A percentile compares a stretch with the other conserved stretches of the same genome.
Conservation (phyloP, 768 basidiomycete species). For the Leucosporidium scottii region DNA sequence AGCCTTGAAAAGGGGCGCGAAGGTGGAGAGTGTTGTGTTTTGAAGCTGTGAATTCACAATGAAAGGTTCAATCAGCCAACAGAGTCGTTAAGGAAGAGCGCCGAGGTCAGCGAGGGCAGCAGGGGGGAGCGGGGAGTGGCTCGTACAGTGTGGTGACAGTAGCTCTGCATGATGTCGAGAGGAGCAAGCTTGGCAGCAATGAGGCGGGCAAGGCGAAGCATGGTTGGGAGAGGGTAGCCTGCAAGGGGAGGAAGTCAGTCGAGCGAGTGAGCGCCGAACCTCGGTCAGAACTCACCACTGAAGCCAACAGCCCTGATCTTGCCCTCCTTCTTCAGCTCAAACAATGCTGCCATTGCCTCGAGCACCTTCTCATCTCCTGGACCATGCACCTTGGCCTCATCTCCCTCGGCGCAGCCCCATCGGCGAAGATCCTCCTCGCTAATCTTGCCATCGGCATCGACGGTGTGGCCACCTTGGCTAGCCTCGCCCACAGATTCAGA, state of each 20-base stretch:
- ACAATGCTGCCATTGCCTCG: constrained; percentile 59
- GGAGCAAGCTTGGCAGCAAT: constrained; percentile 59
- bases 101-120: no score
- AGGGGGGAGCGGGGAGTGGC: not conserved
- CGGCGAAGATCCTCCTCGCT: constrained; percentile 48
- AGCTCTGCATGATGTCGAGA: constrained; percentile 70
- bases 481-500: constrained; percentile 24
- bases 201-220: constrained; percentile 73
- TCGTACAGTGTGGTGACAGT: constrained; percentile 59
- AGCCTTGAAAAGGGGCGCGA: constrained; percentile 52
- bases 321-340: constrained; percentile 64
- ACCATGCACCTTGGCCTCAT: constrained; percentile 55
- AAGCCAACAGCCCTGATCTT: constrained; percentile 68
- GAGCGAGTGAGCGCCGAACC: not conserved
- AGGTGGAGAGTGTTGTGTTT: constrained; percentile 32
- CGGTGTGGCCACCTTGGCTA: constrained; percentile 18
- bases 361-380: constrained; percentile 67
- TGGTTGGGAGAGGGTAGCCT: constrained; percentile 75
- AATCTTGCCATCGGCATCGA: constrained; percentile 23
- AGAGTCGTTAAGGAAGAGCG: no score
- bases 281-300: constrained; percentile 51
- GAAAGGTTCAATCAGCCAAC: no score
- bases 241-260: constrained; percentile 64
- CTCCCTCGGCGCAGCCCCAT: constrained; percentile 60
- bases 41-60: constrained; percentile 33